A percentile compares a stretch with the other conserved stretches of the same genome.
Evolutionary conservation across 2,329 filamentous ascomycete species (phyloP).

Genomic region (Paraphaeosphaeria sporulosa): DNA sequence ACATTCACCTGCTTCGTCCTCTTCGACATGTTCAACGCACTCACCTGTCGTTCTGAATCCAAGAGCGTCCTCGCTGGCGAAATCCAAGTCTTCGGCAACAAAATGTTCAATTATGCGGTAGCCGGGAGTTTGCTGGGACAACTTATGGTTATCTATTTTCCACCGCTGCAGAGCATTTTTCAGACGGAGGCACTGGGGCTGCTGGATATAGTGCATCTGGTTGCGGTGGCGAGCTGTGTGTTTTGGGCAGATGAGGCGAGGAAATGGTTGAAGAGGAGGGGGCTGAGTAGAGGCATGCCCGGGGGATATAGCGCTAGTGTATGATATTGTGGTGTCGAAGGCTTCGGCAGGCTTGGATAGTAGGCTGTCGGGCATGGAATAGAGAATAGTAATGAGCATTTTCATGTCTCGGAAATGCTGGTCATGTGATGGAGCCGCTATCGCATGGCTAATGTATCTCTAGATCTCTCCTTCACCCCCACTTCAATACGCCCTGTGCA

Average conservation of each 20-base stretch:
- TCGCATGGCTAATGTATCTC: too few species aligned
- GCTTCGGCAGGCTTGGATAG: background rate
- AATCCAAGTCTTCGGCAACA: conserved; percentile 81
- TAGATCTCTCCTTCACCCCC: background rate
- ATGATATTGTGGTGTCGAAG: conserved; percentile 28
- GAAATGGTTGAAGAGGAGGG: conserved; percentile 69
- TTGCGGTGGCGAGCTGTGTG: conserved; percentile 83
- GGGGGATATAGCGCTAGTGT: conserved; percentile 51
- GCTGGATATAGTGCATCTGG: conserved; percentile 75
- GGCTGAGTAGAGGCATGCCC: conserved; percentile 35
- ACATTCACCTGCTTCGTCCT: conserved; percentile 99
- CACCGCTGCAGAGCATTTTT: conserved; percentile 91
- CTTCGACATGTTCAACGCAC: conserved; percentile 99
- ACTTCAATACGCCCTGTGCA: background rate
- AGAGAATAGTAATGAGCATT: background rate
- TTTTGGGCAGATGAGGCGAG: conserved; percentile 94
- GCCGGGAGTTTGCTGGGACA: conserved; percentile 85
- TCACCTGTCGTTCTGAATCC: conserved; percentile 88
- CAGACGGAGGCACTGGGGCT: conserved; percentile 87
- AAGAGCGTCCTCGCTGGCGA: conserved; percentile 91
- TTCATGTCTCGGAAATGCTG: background rate
- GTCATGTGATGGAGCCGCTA: background rate
- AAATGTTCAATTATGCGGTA: conserved; percentile 96
- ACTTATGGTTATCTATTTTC: conserved; percentile 90
- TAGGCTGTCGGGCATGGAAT: background rate